phyloP scores from a whole-genome alignment of 83 land plant species.

The Isoetes engelmannii region DNA sequence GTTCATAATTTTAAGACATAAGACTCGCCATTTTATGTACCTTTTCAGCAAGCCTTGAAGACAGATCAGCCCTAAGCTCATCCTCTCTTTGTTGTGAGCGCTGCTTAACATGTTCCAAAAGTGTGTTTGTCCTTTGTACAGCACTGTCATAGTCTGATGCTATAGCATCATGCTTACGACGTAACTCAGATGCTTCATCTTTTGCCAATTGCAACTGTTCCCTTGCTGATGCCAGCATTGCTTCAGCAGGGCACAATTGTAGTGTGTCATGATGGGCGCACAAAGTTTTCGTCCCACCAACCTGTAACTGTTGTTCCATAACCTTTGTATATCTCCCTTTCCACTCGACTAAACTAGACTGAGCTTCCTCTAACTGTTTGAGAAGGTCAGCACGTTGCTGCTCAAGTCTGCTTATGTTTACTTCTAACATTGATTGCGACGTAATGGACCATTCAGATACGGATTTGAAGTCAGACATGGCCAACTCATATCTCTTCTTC shows the following conservation, averaged over 20 bases:
- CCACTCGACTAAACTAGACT: too few relatives aligned
- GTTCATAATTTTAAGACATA: too few relatives aligned
- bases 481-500: not conserved
- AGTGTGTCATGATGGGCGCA: too few relatives aligned
- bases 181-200: not conserved
- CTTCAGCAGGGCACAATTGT: not conserved
- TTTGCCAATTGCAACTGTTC: slow-evolving; percentile 4
- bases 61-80: too few relatives aligned
- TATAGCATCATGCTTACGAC: slow-evolving; percentile 2
- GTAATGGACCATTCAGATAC: not conserved
- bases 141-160: not conserved
- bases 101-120: not conserved
- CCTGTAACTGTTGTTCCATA: too few relatives aligned
- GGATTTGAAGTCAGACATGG: not conserved
- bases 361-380: too few relatives aligned
- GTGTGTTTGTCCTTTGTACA: not conserved
- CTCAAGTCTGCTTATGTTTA: too few relatives aligned
- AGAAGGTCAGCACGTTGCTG: too few relatives aligned
- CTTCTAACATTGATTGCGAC: not conserved
- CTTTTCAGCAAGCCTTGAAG: too few relatives aligned
- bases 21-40: too few relatives aligned
- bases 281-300: too few relatives aligned
- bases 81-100: slow-evolving; percentile 1
- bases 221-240: not conserved
- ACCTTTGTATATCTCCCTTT: too few relatives aligned